phyloP scores from a whole-genome alignment of 768 basidiomycete genomes.

The Rhodotorula babjevae region DNA sequence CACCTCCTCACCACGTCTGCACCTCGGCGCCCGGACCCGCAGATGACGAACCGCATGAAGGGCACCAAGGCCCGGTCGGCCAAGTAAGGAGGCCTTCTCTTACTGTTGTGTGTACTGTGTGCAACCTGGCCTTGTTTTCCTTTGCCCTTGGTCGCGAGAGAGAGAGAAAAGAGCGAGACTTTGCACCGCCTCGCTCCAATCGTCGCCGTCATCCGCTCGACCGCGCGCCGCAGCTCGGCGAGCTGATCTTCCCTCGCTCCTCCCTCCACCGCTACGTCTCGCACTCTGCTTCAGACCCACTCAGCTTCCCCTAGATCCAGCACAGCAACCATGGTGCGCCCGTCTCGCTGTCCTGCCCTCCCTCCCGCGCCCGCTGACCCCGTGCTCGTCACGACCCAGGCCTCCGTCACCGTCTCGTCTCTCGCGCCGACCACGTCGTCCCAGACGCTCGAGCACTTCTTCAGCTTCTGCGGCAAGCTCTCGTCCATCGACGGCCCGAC shows the following conservation, averaged over 20 bases:
- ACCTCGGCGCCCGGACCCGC: too few relatives aligned
- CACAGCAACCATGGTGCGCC: neutral
- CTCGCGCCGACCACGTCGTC: neutral
- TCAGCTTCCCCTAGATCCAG: neutral
- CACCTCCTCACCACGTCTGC: too few relatives aligned
- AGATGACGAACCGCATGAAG: conserved; percentile 21
- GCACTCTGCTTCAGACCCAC: too few relatives aligned
- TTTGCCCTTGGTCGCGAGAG: too few relatives aligned
- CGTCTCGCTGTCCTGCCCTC: neutral
- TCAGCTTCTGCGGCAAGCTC: conserved; percentile 77
- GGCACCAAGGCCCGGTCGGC: conserved; percentile 26
- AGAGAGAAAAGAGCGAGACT: too few relatives aligned
- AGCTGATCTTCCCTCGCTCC: too few relatives aligned
- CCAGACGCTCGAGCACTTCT: conserved; percentile 2
- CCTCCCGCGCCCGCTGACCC: neutral
- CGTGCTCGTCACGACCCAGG: neutral
- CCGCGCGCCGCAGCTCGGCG: neutral
- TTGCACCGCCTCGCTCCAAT: too few relatives aligned
- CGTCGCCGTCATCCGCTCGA: too few relatives aligned
- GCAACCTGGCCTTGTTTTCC: too few relatives aligned
- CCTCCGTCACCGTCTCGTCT: neutral
- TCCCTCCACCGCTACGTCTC: too few relatives aligned
- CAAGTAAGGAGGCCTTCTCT: neutral
- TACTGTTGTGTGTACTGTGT: neutral
- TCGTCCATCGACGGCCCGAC: conserved; percentile 47